phyloP scores from a whole-genome alignment of 208 protist species.

The Crithidia fasciculata region DNA sequence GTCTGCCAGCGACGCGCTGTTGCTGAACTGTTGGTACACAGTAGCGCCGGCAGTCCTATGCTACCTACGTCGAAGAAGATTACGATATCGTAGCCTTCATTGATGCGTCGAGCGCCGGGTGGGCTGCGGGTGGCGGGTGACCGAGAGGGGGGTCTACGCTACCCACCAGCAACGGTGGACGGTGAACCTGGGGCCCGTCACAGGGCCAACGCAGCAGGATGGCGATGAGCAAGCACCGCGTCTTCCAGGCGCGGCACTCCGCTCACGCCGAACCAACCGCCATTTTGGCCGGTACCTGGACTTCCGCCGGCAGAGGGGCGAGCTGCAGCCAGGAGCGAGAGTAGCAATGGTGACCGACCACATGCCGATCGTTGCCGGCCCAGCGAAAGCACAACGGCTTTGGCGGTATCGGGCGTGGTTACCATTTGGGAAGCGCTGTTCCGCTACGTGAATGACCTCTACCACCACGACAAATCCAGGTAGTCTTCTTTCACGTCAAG shows the following conservation, averaged over 20 bases:
- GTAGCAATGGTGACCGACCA: slow-evolving; percentile 7
- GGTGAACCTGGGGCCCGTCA: slow-evolving; percentile 6
- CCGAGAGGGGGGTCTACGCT: background rate
- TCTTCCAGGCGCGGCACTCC: slow-evolving; percentile 1
- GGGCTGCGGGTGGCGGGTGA: background rate
- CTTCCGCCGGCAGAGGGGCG: background rate
- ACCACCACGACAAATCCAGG: background rate
- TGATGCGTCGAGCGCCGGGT: slow-evolving; percentile 2
- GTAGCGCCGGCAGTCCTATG: background rate
- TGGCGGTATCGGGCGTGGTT: slow-evolving; percentile 1
- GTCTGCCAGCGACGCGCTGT: background rate
- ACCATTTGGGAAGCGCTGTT: slow-evolving; percentile 6
- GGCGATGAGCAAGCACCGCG: background rate
- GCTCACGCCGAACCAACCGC: background rate
- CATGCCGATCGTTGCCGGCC: slow-evolving; percentile 4
- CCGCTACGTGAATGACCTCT: slow-evolving; percentile 5
- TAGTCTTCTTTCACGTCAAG: slow-evolving; percentile 6
- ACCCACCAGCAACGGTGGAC: slow-evolving; percentile 9
- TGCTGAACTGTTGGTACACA: slow-evolving; percentile 5
- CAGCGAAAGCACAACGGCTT: slow-evolving; percentile 7
- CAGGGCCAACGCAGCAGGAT: background rate
- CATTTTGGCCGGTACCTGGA: slow-evolving; percentile 4
- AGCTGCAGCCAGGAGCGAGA: background rate
- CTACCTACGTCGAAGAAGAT: background rate
- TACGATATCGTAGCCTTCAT: slow-evolving; percentile 1